Conservation (phyloP, 345 rosid species). For the Corchorus capsularis region DNA sequence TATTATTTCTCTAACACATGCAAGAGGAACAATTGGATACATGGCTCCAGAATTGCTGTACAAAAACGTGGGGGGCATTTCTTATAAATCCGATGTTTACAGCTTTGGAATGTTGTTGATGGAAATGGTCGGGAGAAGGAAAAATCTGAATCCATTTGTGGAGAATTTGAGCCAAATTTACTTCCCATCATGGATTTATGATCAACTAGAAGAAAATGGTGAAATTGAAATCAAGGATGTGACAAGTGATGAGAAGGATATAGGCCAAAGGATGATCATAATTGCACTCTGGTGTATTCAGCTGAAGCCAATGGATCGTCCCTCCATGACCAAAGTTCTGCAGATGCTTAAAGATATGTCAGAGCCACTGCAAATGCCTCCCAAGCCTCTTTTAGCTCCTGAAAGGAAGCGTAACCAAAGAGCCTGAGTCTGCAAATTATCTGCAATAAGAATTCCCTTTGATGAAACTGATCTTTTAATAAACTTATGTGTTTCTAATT, state of each 20-base stretch:
- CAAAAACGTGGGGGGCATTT: too few species aligned
- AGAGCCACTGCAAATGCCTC: background rate
- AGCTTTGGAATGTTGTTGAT: background rate
- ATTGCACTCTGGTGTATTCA: background rate
- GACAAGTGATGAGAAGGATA: background rate
- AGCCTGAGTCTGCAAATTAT: too few species aligned
- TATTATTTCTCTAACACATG: too few species aligned
- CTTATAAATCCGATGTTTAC: too few species aligned
- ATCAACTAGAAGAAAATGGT: too few species aligned
- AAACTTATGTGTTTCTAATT: too few species aligned
- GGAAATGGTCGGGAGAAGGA: background rate
- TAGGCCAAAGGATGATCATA: background rate
- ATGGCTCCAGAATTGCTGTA: too few species aligned
- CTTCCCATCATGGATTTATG: background rate
- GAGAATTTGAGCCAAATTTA: background rate
- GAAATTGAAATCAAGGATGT: too few species aligned
- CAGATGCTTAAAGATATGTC: background rate
- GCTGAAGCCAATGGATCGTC: background rate
- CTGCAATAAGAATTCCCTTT: background rate
- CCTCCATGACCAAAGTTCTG: too few species aligned
- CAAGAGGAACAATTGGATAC: too few species aligned
- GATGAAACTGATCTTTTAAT: background rate
- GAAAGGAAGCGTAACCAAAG: background rate
- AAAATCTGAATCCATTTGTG: background rate
- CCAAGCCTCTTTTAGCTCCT: background rate